These are phyloP conservation scores for Raffaelea deltoideospora DNA, from an alignment of 2,329 filamentous ascomycete genomes.

Conservation along the genomic window DNA sequence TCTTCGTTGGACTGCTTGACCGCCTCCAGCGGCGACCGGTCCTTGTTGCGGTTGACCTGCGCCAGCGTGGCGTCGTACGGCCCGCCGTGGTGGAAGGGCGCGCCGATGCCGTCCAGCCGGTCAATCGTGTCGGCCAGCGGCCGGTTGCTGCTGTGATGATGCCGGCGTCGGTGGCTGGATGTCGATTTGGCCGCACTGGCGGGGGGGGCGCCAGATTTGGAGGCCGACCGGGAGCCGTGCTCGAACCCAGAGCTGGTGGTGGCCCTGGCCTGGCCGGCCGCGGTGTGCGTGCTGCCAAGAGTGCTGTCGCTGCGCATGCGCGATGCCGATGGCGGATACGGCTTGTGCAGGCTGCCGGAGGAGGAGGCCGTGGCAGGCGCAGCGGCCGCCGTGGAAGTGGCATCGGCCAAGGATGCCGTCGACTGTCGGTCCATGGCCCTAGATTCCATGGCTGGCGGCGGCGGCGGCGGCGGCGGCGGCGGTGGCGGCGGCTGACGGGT, in stretches of 20 bases:
- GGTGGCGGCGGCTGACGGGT: too few species aligned
- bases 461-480: too few species aligned
- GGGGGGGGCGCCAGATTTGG: too few species aligned
- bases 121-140: slow-evolving; percentile 69
- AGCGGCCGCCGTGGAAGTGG: too few species aligned
- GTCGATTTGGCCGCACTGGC: too few species aligned
- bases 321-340: too few species aligned
- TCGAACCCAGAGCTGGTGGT: not conserved
- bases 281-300: not conserved
- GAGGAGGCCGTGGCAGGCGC: too few species aligned
- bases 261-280: not conserved
- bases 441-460: too few species aligned
- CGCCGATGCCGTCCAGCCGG: slow-evolving; percentile 50
- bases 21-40: slow-evolving; percentile 60
- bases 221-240: too few species aligned
- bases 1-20: slow-evolving; percentile 58
- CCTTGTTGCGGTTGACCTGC: slow-evolving; percentile 51
- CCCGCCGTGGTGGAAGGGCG: slow-evolving; percentile 73
- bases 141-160: slow-evolving; percentile 44
- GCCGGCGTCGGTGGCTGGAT: not conserved
- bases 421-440: too few species aligned
- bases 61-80: slow-evolving; percentile 75
- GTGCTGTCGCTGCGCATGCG: not conserved
- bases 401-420: too few species aligned
- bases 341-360: too few species aligned